Evolutionary conservation across 169 alveolate genomes (phyloP).

Genomic region (Plasmodium inui): DNA sequence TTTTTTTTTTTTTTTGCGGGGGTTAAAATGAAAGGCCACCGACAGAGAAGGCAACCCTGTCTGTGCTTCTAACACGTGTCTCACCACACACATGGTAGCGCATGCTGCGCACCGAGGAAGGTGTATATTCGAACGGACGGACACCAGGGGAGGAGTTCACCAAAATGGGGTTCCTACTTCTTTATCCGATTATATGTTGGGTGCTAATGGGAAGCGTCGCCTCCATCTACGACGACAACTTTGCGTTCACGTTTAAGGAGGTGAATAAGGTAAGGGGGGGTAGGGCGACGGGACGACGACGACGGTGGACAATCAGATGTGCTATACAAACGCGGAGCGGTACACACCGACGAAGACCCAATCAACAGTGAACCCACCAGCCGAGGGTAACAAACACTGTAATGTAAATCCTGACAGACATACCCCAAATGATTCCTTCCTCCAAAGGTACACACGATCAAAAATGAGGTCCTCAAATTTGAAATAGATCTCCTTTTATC

Average conservation of each 20-base stretch:
- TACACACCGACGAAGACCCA: background rate
- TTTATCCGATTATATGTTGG: background rate
- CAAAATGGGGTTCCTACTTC: slow-evolving; percentile 26
- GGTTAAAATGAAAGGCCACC: background rate
- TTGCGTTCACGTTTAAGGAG: slow-evolving; percentile 30
- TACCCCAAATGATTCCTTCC: background rate
- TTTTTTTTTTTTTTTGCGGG: background rate
- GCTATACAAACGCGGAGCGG: background rate
- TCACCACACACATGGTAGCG: background rate
- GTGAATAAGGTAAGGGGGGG: slow-evolving; percentile 11
- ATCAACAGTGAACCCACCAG: too few relatives aligned
- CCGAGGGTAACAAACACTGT: too few relatives aligned
- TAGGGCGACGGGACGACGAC: too few relatives aligned
- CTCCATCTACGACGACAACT: slow-evolving; percentile 34
- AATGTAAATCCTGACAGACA: background rate
- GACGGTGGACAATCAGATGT: background rate
- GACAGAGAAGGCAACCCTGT: background rate
- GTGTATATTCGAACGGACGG: background rate
- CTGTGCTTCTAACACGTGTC: background rate
- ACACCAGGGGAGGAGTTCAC: background rate
- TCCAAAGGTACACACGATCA: slow-evolving; percentile 27
- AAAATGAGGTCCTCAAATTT: slow-evolving; percentile 15
- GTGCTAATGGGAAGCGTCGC: background rate
- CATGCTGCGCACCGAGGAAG: background rate
- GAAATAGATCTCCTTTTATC: slow-evolving; percentile 14